A percentile compares a stretch with the other conserved stretches of the same genome.
phyloP scores from a whole-genome alignment of 352 stramenopile genomes.

The Phytophthora europaea region DNA sequence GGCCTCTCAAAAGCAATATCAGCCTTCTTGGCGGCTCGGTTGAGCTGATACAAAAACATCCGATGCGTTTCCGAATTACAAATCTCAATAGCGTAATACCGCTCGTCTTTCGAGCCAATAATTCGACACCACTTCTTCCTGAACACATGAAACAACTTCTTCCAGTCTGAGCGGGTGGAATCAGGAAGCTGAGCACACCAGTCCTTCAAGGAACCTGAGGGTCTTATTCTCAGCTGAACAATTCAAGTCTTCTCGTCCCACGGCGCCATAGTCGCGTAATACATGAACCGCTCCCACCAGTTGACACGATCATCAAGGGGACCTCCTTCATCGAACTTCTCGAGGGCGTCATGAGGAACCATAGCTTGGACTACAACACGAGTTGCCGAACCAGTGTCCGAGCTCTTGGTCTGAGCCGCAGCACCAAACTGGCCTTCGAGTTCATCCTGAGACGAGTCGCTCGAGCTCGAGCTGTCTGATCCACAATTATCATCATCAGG shows the following conservation, averaged over 20 bases:
- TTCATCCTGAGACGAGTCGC: no score
- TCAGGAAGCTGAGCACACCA: background rate
- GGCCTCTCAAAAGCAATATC: background rate
- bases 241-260: background rate
- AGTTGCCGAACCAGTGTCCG: no score
- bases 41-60: background rate
- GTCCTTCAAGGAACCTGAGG: background rate
- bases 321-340: background rate
- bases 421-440: no score
- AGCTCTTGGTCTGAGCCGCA: no score
- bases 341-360: no score
- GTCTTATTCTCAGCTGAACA: background rate
- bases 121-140: background rate
- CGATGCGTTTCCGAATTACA: background rate
- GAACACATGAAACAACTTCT: background rate
- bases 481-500: no score
- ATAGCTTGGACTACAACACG: no score
- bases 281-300: conserved; percentile 14
- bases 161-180: background rate
- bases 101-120: background rate
- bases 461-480: no score
- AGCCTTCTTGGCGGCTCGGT: background rate
- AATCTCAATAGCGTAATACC: background rate
- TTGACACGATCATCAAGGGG: background rate
- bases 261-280: conserved; percentile 3